phyloP scores from a whole-genome alignment of 371 early-diverging fungal genomes.

The Syncephalis plumigaleata region DNA sequence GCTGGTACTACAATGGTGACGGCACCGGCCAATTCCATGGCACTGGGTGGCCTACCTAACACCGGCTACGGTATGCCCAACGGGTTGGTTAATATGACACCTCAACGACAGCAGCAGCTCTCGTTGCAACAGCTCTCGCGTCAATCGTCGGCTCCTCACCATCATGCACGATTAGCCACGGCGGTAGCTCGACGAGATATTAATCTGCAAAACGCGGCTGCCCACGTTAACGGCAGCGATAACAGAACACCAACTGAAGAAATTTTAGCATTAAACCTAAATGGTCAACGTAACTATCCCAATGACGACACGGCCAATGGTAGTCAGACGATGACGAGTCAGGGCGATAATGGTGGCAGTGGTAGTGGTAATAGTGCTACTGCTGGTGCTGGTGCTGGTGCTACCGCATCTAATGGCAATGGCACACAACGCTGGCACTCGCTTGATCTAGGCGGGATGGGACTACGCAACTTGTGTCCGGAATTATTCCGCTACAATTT shows the following conservation, averaged over 20 bases:
- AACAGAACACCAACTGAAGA: neutral
- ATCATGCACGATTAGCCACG: constrained; percentile 71
- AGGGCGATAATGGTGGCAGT: too few species aligned
- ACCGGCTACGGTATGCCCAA: constrained; percentile 9
- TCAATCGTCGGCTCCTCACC: constrained; percentile 67
- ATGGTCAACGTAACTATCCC: too few species aligned
- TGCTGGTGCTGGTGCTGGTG: too few species aligned
- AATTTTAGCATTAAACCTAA: too few species aligned
- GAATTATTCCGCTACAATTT: constrained; percentile 66
- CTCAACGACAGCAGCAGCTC: constrained; percentile 54
- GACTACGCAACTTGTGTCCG: constrained; percentile 52
- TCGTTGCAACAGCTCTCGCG: constrained; percentile 54
- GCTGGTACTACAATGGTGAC: too few species aligned
- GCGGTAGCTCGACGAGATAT: constrained; percentile 20
- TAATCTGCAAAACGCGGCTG: constrained; percentile 1
- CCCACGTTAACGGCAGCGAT: constrained; percentile 12
- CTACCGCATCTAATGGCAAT: too few species aligned
- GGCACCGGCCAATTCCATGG: too few species aligned
- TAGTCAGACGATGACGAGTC: too few species aligned
- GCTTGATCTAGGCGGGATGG: constrained; percentile 88
- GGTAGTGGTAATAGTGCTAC: too few species aligned
- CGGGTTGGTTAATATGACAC: constrained; percentile 3
- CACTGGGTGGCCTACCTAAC: constrained; percentile 7
- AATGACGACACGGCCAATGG: too few species aligned
- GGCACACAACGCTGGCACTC: too few species aligned